These are phyloP conservation scores for Sesbania bispinosa DNA, from an alignment of 306 rosid genomes.

Conservation along the genomic window DNA sequence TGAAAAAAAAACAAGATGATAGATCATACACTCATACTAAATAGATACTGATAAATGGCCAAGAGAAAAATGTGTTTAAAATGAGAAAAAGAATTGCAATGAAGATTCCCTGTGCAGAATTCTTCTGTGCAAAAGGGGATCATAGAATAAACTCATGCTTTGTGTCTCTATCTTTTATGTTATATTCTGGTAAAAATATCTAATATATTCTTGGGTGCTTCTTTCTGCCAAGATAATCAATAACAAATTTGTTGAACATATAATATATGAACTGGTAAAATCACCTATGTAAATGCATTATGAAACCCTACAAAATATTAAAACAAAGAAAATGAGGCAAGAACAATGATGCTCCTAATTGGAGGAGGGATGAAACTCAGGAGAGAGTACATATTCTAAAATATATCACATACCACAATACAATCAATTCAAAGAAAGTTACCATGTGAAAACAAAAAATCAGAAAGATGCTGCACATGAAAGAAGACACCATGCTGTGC, in stretches of 20 bases:
- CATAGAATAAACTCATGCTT: not conserved
- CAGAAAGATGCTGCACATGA: slow-evolving; percentile 2
- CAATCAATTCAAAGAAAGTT: not conserved
- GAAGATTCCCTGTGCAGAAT: not conserved
- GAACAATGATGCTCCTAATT: not conserved
- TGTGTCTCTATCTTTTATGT: not conserved
- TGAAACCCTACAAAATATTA: not conserved
- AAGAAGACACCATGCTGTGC: not conserved
- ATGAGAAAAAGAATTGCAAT: not conserved
- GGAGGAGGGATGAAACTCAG: not conserved
- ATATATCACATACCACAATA: not conserved
- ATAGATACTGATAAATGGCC: not conserved
- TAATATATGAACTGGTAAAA: not conserved
- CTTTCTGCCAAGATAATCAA: not conserved
- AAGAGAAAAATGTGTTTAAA: not conserved
- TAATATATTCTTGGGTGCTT: not conserved
- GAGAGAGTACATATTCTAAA: not conserved
- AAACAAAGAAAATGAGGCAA: not conserved
- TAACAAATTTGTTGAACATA: not conserved
- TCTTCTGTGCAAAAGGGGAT: too few species aligned
- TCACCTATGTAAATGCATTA: not conserved
- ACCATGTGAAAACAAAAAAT: not conserved
- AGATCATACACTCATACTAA: not conserved
- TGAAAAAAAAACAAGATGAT: slow-evolving; percentile 25
- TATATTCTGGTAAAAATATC: too few species aligned